Evolutionary conservation across 2,329 filamentous ascomycete genomes (phyloP).

Genomic region (Neobulgaria alba): DNA sequence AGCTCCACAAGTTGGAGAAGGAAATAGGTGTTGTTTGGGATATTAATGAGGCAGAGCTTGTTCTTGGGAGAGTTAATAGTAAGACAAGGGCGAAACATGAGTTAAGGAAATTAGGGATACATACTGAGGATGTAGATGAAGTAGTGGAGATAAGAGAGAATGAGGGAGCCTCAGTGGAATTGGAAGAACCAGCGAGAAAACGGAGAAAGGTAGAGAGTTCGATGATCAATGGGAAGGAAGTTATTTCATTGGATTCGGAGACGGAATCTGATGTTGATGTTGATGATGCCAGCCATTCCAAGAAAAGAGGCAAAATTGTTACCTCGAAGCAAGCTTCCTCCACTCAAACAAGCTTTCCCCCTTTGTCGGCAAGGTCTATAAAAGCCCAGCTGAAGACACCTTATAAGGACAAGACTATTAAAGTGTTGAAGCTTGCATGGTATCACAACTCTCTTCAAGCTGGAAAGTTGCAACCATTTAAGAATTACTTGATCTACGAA

Average conservation of each 20-base stretch:
- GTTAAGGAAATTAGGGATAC: slow-evolving; percentile 57
- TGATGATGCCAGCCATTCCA: not conserved
- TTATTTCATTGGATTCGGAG: slow-evolving; percentile 28
- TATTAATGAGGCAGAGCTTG: slow-evolving; percentile 59
- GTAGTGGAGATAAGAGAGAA: slow-evolving; percentile 9
- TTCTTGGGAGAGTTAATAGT: slow-evolving; percentile 65
- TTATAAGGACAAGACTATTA: slow-evolving; percentile 28
- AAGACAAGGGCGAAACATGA: slow-evolving; percentile 69
- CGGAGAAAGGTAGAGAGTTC: slow-evolving; percentile 12
- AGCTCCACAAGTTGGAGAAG: slow-evolving; percentile 56
- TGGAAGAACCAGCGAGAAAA: slow-evolving; percentile 32
- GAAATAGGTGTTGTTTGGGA: slow-evolving; percentile 62
- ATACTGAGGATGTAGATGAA: slow-evolving; percentile 16
- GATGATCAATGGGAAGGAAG: slow-evolving; percentile 12
- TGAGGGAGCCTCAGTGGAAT: slow-evolving; percentile 15
- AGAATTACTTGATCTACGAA: slow-evolving; percentile 46
- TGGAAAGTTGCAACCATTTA: slow-evolving; percentile 37
- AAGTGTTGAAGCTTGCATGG: slow-evolving; percentile 52
- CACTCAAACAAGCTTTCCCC: too few relatives aligned
- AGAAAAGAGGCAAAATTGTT: not conserved
- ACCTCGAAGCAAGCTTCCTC: too few relatives aligned
- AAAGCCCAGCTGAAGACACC: not conserved
- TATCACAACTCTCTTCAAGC: slow-evolving; percentile 43
- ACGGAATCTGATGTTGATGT: slow-evolving; percentile 26
- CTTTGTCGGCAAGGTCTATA: not conserved